These are phyloP conservation scores for Aspergillus nomiae DNA, from an alignment of 2,329 filamentous ascomycete species.

Conservation along the genomic window DNA sequence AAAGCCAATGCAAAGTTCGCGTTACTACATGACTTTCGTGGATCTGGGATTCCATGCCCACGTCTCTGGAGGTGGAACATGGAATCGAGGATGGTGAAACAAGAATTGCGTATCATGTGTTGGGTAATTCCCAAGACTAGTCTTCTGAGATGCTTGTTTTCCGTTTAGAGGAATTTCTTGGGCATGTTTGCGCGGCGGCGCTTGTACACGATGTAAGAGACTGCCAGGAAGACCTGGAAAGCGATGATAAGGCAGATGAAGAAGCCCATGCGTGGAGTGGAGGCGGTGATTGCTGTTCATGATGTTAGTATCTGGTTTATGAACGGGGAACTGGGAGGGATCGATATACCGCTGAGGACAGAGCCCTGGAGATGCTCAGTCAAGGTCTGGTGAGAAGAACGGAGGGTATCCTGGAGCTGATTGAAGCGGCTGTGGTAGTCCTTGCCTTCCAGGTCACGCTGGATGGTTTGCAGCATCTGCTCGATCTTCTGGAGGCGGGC, in stretches of 20 bases:
- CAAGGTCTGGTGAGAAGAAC: slow-evolving; percentile 56
- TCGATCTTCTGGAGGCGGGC: slow-evolving; percentile 57
- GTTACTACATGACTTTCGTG: slow-evolving; percentile 5
- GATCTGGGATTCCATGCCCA: background rate
- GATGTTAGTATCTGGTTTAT: background rate
- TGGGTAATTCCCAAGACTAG: background rate
- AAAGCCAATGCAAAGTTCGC: background rate
- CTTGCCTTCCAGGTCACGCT: slow-evolving; percentile 57
- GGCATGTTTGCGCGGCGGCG: slow-evolving; percentile 71
- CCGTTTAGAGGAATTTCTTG: slow-evolving; percentile 84
- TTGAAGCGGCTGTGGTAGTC: slow-evolving; percentile 59
- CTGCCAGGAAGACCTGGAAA: slow-evolving; percentile 71
- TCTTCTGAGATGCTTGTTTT: background rate
- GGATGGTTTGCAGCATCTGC: slow-evolving; percentile 50
- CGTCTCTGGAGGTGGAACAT: background rate
- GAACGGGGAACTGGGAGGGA: background rate
- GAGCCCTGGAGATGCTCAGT: slow-evolving; percentile 54
- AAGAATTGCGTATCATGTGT: background rate
- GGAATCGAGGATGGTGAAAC: background rate
- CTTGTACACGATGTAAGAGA: slow-evolving; percentile 77
- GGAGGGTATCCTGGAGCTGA: slow-evolving; percentile 56
- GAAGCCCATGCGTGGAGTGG: slow-evolving; percentile 60
- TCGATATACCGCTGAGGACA: slow-evolving; percentile 52
- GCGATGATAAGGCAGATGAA: slow-evolving; percentile 72
- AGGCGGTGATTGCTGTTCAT: slow-evolving; percentile 52